Evolutionary conservation across 2,329 filamentous ascomycete species (phyloP).

Genomic region (Penicillium digitatum): DNA sequence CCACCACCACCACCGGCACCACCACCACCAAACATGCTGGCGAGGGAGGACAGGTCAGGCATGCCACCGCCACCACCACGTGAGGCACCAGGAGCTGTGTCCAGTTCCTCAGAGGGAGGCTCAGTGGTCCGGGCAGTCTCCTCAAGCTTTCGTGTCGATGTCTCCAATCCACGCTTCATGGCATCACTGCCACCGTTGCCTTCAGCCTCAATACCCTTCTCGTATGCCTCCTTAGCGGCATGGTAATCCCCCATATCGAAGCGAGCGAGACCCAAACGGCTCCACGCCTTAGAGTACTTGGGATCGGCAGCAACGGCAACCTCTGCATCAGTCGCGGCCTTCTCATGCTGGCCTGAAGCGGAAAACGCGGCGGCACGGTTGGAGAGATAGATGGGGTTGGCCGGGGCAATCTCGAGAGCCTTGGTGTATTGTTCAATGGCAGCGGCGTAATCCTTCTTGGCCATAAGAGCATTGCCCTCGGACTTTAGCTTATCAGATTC

Average conservation of each 20-base stretch:
- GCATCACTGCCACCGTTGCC: conserved; percentile 91
- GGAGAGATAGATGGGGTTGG: conserved; percentile 93
- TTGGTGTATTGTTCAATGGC: conserved; percentile 87
- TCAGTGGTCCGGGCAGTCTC: conserved; percentile 62
- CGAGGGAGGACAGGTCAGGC: conserved; percentile 67
- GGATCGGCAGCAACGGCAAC: conserved; percentile 83
- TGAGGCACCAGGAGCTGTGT: conserved; percentile 47
- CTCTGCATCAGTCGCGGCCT: conserved; percentile 83
- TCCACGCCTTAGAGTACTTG: conserved; percentile 96
- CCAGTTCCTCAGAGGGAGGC: conserved; percentile 50
- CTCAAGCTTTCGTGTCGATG: conserved; percentile 79
- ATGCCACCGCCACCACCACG: conserved; percentile 55
- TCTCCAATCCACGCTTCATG: conserved; percentile 97
- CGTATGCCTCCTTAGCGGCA: conserved; percentile 91
- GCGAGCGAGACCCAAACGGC: conserved; percentile 80
- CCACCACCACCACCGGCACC: conserved; percentile 56
- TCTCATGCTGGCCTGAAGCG: conserved; percentile 75
- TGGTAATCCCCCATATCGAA: conserved; percentile 88
- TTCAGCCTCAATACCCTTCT: conserved; percentile 87
- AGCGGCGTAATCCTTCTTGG: conserved; percentile 77
- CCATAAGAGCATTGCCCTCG: conserved; percentile 91
- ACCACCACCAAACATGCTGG: conserved; percentile 67
- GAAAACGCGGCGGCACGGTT: conserved; percentile 95
- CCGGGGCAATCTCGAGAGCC: conserved; percentile 73
- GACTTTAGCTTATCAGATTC: conserved; percentile 86